Evolutionary conservation across 208 protist genomes (phyloP), one percentile per base, ranked within the genome.

Genomic region (Balamuthia mandrillaris): DNA sequence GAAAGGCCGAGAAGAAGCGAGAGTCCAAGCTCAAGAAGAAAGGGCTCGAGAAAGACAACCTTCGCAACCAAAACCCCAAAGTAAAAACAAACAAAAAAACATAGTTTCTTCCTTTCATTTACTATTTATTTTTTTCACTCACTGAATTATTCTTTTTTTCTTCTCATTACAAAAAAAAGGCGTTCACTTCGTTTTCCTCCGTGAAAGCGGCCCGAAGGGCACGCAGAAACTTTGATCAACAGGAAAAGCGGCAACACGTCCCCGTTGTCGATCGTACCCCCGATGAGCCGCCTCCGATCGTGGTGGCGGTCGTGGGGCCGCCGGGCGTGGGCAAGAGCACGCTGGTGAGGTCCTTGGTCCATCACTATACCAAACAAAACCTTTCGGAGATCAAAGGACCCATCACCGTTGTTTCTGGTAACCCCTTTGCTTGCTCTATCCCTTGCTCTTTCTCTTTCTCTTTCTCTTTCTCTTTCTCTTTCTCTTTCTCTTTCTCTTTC

Each of bases 311-410:
- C 21, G 96, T 98, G 24, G 98, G 97, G 4, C 98, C 98, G 18
- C 97, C 97, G 44, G 29, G 35, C 16, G 83, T 86, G 31, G 98
- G 98, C 56, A 99, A 99, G 91, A 98, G 96, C 3, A 99, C 97
- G 16, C 78, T 99, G 24, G 98, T 99, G 49, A 92, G 94, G 24
- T 99, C 97, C 18, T 94, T 99, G 61, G 94, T 99, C n/a, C 98
- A 98, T 91, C 95, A 98, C 70, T 99, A 98, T 90, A 98, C 97
- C 37, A 92, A 94, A 56, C 95, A 97, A 24, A 98, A 95, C 41
- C 93, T 94, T 16, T 35, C 21, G 12, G 90, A 94, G 1, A 89
- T 99, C 33, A 96, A 95, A 27, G 98, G 98, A 16, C 98, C 98
- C 29, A 95, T 99, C 81, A 99, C 98, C 6, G 93, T 99, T 31